Base-by-base conservation (phyloP, 768 basidiomycete species). In the Rhizopogon vinicolor region DNA sequence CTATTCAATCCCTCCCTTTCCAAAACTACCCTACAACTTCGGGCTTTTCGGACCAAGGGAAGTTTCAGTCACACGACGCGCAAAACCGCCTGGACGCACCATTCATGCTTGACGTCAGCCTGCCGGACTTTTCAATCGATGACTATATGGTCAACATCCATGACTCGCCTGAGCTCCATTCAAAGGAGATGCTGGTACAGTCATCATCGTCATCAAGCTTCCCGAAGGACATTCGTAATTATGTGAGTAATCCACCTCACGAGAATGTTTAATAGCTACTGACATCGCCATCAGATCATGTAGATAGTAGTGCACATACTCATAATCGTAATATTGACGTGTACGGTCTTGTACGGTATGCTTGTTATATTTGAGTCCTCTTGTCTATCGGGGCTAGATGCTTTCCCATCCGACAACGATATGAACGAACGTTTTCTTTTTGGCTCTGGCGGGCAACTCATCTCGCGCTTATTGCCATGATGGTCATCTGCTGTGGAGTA, bases 181-280 rank as follows among this genome's bases (percentile, higher is more conserved):
- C 54, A 13, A 37, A 22, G 19, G 49, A 45, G 7, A 40, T 19
- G 31, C 16, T 52, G 39, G 22, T 41, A 5, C 51, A 65, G 43
- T 60, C 63, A 2, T 62, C 71, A 22, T 54, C 66, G 2, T 62
- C 71, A 3, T 54, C 66, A 22, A 70, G 67, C 57, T 70, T 65
- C 52, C 60, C 71, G 7, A 49, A 59, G 16, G 70, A 71, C 22
- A 55, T 71, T 6, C 69, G 66, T 48, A 66, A 67, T 54, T 75
- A 70, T 63, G 73, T 68, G 60, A 65, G 73, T 71, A 29, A 37
- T 53, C 3, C 33, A 7, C 25, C 43, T 39, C 5, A 49, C 37
- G 16, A 3, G 19, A 14, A 10, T 19, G 19, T 3, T n/a, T 14
- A 13, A 18, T 56, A 29, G 28, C 37, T 41, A 44, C 62, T 66